phyloP scores from a whole-genome alignment of 2,329 filamentous ascomycete species.

The Cladophialophora immunda region DNA sequence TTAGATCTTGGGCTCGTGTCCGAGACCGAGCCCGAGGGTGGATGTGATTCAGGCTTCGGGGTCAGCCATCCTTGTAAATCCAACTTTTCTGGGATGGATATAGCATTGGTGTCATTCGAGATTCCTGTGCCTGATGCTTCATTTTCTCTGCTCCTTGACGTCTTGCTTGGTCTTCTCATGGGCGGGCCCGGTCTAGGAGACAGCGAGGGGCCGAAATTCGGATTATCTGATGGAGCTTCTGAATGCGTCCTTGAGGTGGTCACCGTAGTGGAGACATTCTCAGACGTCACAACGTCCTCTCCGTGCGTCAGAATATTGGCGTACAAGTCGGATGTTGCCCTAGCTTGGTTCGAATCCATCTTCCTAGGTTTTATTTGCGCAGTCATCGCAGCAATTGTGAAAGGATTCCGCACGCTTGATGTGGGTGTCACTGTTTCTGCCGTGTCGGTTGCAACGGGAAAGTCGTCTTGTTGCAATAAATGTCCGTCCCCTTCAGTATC shows the following conservation, averaged over 20 bases:
- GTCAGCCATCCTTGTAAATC: slow-evolving; percentile 28
- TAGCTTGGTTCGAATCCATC: slow-evolving; percentile 8
- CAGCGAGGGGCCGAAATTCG: slow-evolving; percentile 1
- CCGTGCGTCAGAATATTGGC: neutral
- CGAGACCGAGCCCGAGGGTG: no score
- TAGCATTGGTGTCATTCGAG: neutral
- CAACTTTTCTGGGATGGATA: neutral
- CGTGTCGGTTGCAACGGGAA: neutral
- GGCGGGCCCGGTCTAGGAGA: slow-evolving; percentile 37
- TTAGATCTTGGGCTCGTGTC: neutral
- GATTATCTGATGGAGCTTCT: slow-evolving; percentile 22
- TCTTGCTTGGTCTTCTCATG: slow-evolving; percentile 20
- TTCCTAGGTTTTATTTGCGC: slow-evolving; percentile 33
- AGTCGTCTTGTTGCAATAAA: neutral
- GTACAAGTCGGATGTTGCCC: neutral
- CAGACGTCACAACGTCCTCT: neutral
- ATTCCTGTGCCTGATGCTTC: neutral
- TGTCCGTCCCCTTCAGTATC: neutral
- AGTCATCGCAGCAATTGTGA: slow-evolving; percentile 48
- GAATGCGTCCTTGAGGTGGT: neutral
- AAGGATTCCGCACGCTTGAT: slow-evolving; percentile 44
- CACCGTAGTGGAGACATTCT: neutral
- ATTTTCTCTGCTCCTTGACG: neutral
- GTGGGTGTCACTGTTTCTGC: neutral
- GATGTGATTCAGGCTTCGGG: slow-evolving; percentile 7